These are phyloP conservation scores for Austroboletus niveus DNA, from an alignment of 1,284 basidiomycete genomes.

Conservation along the genomic window DNA sequence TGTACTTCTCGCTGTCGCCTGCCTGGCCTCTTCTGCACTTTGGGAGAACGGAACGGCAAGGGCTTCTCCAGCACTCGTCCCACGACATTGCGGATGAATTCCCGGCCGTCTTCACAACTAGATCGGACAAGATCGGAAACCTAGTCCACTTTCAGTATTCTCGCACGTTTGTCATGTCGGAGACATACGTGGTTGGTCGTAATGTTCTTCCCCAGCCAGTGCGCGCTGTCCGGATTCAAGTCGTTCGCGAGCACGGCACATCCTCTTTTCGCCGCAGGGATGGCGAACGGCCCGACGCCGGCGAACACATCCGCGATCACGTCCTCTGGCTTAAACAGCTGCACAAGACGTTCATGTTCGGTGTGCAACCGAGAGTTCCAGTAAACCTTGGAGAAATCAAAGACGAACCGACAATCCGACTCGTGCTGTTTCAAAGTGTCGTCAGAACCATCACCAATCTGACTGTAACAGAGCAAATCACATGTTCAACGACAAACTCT, in stretches of 20 bases:
- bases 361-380: slow-evolving; percentile 96
- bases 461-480: slow-evolving; percentile 36
- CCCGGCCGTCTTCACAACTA: slow-evolving; percentile 80
- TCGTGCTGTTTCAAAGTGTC: slow-evolving; percentile 56
- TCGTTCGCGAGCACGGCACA: slow-evolving; percentile 92
- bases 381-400: slow-evolving; percentile 95
- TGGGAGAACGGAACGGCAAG: slow-evolving; percentile 53
- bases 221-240: slow-evolving; percentile 85
- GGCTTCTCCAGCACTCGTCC: slow-evolving; percentile 52
- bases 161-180: slow-evolving; percentile 1
- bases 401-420: slow-evolving; percentile 83
- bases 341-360: slow-evolving; percentile 87
- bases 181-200: slow-evolving; percentile 66
- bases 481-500: slow-evolving; percentile 83
- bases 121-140: slow-evolving; percentile 67
- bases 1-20: slow-evolving; percentile 30
- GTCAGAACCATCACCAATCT: not conserved
- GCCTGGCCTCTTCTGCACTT: slow-evolving; percentile 38
- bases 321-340: slow-evolving; percentile 65
- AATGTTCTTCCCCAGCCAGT: slow-evolving; percentile 78
- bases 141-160: slow-evolving; percentile 39
- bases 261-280: slow-evolving; percentile 90
- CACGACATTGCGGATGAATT: slow-evolving; percentile 71
- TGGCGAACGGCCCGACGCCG: slow-evolving; percentile 94
- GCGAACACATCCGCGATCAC: slow-evolving; percentile 94